Percentiles rank a stretch among this genome's conserved stretches.
Evolutionary conservation across 73 alveolate genomes (phyloP).

Genomic region (Blepharisma stoltei): DNA sequence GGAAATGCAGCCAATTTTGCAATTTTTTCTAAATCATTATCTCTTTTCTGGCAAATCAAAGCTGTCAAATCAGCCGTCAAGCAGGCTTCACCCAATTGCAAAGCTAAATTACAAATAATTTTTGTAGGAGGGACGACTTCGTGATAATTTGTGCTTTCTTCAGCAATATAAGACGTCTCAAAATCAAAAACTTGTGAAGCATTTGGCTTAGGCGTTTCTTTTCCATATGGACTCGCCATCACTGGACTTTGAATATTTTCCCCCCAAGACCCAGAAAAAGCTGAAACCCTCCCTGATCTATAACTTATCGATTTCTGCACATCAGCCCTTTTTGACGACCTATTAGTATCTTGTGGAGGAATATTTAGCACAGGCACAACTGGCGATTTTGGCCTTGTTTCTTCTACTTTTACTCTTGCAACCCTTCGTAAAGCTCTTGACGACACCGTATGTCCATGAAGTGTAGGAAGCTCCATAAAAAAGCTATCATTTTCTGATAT

Average conservation of each 20-base stretch:
- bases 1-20: conserved; percentile 62
- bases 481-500: conserved; percentile 19
- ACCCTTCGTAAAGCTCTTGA: conserved; percentile 20
- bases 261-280: conserved; percentile 26
- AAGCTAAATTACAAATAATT: conserved; percentile 74
- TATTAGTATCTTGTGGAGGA: conserved; percentile 8
- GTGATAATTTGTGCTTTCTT: neutral
- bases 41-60: conserved; percentile 79
- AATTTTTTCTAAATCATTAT: conserved; percentile 65
- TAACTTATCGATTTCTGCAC: conserved; percentile 20
- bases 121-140: conserved; percentile 67
- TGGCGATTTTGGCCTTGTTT: conserved; percentile 6
- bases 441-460: conserved; percentile 22
- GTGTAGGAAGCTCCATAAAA: conserved; percentile 5
- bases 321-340: neutral
- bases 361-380: conserved; percentile 5
- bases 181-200: conserved; percentile 9
- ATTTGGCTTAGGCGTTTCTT: conserved; percentile 26
- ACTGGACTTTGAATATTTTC: neutral
- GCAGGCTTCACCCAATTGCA: conserved; percentile 87
- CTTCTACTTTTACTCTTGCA: conserved; percentile 6
- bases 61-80: conserved; percentile 85
- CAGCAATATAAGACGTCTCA: conserved; percentile 23
- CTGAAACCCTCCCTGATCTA: conserved; percentile 28
- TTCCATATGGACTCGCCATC: conserved; percentile 15